Evolutionary conservation across 257 asterid genomes (phyloP), one percentile per base, ranked within the genome.

Genomic region (Avicennia marina): DNA sequence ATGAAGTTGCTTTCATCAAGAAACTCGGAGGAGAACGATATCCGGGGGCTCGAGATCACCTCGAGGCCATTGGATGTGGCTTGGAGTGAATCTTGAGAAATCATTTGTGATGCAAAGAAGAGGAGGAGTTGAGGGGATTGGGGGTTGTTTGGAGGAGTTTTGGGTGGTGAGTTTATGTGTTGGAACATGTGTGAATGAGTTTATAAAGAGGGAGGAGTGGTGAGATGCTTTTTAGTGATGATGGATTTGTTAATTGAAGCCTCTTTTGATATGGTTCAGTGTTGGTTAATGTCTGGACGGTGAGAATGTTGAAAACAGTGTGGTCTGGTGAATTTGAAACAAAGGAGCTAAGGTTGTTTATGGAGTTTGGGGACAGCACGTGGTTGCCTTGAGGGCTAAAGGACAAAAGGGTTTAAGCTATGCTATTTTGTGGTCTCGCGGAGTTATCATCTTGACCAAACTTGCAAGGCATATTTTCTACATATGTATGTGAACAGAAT

Each of bases 11-110:
- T 67, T 32, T 81, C 95, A 53, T 87, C 95, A 18, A 87, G 85
- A 39, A 87, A 85, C 21, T 90, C 98, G 7, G 88, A 80, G 11
- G 98, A 90, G 85, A 90, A 85, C 0, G 96, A 87, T 34, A 87
- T 69, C 17, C 96, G 76, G 4, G 86, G 84, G 59, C 87, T 68
- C 15, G 68, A 72, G 8, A 15, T 70, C 1, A 71, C 61, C 17
- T 78, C 87, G 1, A 50, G 20, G 45, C 50, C 20, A 34, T 64
- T 61, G 44, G 80, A 31, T 18, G 50, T 47, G 24, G 38, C 36
- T 58, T 56, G 76, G 17, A 72, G 34, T 54, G 81, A 15, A 55
- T 81, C 74, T 18, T 42, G 13, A 32, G 85, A 68, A 26, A 26
- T 17, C 73, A 68, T 7, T 49, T n/a, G n/a, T n/a, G n/a, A n/a